Evolutionary conservation across 768 basidiomycete genomes (phyloP).

Genomic region (Trichaptum fuscoviolaceum): DNA sequence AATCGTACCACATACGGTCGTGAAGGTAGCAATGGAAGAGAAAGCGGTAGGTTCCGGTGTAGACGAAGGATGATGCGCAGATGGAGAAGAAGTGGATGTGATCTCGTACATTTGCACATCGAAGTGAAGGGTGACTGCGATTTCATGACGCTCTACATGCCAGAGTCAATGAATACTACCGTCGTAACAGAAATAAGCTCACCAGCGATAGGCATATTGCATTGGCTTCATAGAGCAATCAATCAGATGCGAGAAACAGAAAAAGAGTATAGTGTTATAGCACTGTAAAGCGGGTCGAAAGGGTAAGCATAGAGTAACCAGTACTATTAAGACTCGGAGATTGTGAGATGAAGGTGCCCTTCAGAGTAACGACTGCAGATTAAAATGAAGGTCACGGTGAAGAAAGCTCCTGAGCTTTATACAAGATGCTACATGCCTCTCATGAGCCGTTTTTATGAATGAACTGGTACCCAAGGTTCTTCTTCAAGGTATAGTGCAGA

Average conservation of each 20-base stretch:
- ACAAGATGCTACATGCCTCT: not conserved
- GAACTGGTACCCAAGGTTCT: not conserved
- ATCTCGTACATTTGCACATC: not conserved
- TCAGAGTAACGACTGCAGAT: not conserved
- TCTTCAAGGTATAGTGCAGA: not conserved
- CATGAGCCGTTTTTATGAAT: too few species aligned
- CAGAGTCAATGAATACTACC: not conserved
- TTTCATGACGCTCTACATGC: not conserved
- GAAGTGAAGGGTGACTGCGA: not conserved
- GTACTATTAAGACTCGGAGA: not conserved
- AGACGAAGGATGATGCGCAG: not conserved
- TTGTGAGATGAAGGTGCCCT: not conserved
- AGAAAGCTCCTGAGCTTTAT: not conserved
- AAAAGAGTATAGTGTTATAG: too few species aligned
- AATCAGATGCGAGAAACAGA: not conserved
- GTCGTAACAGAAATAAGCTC: not conserved
- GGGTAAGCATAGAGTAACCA: too few species aligned
- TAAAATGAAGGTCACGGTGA: not conserved
- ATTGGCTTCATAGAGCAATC: not conserved
- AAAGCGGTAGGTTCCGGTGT: not conserved
- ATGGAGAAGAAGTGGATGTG: not conserved
- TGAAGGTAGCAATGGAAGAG: not conserved
- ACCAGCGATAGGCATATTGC: not conserved
- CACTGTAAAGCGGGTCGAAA: too few species aligned
- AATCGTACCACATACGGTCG: not conserved